phyloP scores from a whole-genome alignment of 2,329 filamentous ascomycete species.

The Sporothrix pallida region DNA sequence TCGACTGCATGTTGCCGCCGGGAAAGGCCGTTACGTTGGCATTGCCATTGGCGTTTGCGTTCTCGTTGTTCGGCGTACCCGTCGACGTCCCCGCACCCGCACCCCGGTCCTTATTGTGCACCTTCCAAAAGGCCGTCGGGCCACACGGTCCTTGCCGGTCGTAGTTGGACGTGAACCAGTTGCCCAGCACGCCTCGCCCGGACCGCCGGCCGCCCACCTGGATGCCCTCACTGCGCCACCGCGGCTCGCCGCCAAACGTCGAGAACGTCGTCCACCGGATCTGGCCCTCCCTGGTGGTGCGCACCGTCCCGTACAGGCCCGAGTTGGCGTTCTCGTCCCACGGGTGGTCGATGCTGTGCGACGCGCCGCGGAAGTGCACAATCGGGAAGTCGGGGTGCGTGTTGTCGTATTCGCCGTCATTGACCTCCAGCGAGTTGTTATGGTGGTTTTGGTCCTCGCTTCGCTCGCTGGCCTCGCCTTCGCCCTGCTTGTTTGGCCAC shows the following conservation, averaged over 20 bases:
- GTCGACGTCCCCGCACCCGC: background rate
- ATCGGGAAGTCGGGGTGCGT: slow-evolving; percentile 62
- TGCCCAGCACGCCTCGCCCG: slow-evolving; percentile 71
- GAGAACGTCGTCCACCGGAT: slow-evolving; percentile 76
- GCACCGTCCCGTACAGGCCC: slow-evolving; percentile 66
- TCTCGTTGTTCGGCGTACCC: too few species aligned
- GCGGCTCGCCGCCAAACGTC: slow-evolving; percentile 66
- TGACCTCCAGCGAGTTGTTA: background rate
- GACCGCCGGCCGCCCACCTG: slow-evolving; percentile 72
- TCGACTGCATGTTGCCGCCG: slow-evolving; percentile 20
- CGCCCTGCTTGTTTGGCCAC: slow-evolving; percentile 47
- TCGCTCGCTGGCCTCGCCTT: background rate
- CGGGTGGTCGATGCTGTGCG: slow-evolving; percentile 64
- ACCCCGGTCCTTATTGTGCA: slow-evolving; percentile 43
- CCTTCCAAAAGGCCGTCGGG: slow-evolving; percentile 80
- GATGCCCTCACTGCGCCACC: slow-evolving; percentile 78
- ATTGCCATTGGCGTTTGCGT: background rate
- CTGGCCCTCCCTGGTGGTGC: slow-evolving; percentile 71
- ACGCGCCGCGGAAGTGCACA: slow-evolving; percentile 70
- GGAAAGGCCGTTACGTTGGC: background rate
- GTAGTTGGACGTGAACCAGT: slow-evolving; percentile 80
- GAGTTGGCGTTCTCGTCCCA: slow-evolving; percentile 74
- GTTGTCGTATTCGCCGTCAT: slow-evolving; percentile 55
- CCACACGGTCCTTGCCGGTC: slow-evolving; percentile 70
- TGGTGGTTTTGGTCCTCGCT: background rate